Evolutionary conservation across 176 grass and related monocot genomes (phyloP), one percentile per base, ranked within the genome.

Genomic region (Hyparrhenia diplandra): DNA sequence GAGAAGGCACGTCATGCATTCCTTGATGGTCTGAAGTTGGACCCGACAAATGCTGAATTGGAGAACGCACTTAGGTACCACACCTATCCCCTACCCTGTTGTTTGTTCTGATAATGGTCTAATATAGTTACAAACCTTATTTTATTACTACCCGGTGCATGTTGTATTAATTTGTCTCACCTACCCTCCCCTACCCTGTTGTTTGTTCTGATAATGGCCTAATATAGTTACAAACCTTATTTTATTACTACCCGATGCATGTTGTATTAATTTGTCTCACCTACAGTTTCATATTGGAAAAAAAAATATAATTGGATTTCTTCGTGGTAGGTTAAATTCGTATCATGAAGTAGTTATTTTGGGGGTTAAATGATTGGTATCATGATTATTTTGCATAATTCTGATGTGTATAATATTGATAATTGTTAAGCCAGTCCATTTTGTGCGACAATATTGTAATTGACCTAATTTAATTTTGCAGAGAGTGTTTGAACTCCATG

Each of bases 11-110:
- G 41, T 71, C 41, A 71, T 40, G 80, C 80, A 1, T 79, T 82
- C 59, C 28, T 69, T 62, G 78, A 87, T 45, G 85, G 78, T 31
- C 67, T 87, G 9, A 74, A 54, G 36, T 41, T 87, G 40, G 40
- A 42, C 40, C 40, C 40, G 9, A 42, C 40, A 12, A 42, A 12
- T 42, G 40, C 40, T 42, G 35, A 78, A 46, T 40, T 70, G 49
- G 31, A 71, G 31, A 78, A 60, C 0, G 62, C 81, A 54, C 71
- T 78, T 28, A 8, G 21, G 77, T 68, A 80, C 43, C 13, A 46
- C 16, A 16, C 13, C 13, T 46, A 16, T 46, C 13, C 43, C 13
- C 0, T 14, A n/a, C n/a, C n/a, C n/a, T n/a, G n/a, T 46, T 46
- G 3, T 46, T 18, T 49, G 14, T 18, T 49, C 46, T 49, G 43